These are phyloP conservation scores for Leccinum ponderosum DNA, from an alignment of 1,284 basidiomycete species.

Conservation along the genomic window DNA sequence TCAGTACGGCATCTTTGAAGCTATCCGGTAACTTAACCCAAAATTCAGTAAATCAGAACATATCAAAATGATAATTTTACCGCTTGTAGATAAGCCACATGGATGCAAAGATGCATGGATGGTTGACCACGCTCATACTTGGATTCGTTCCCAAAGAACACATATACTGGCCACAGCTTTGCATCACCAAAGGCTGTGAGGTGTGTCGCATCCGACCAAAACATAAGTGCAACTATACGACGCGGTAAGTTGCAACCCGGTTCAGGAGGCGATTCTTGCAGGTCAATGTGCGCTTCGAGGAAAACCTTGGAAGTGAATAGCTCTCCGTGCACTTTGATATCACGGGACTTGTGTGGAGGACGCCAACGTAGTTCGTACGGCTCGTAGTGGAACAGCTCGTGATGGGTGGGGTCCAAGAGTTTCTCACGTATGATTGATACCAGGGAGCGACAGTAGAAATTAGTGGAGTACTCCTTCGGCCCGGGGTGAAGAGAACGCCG, in stretches of 20 bases:
- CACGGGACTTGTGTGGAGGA: not conserved
- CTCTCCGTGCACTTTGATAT: not conserved
- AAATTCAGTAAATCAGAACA: not conserved
- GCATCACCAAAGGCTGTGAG: not conserved
- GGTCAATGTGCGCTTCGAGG: not conserved
- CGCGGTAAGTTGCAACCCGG: not conserved
- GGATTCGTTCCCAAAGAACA: not conserved
- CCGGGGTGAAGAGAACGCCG: not conserved
- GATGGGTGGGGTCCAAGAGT: not conserved
- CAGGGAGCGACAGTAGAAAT: not conserved
- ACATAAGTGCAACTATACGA: not conserved
- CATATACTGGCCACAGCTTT: not conserved
- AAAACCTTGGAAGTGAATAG: not conserved
- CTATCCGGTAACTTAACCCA: not conserved
- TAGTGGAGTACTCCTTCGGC: not conserved
- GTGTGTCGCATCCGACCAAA: not conserved
- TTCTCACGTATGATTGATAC: not conserved
- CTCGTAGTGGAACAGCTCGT: not conserved
- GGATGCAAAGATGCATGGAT: not conserved
- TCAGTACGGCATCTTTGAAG: not conserved
- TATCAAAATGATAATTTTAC: not conserved
- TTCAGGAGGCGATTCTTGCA: not conserved
- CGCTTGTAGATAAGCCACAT: not conserved
- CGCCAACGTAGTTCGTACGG: not conserved
- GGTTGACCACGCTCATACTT: not conserved